Conservation (phyloP, 768 basidiomycete species). For the Sporobolomyces roseus region DNA sequence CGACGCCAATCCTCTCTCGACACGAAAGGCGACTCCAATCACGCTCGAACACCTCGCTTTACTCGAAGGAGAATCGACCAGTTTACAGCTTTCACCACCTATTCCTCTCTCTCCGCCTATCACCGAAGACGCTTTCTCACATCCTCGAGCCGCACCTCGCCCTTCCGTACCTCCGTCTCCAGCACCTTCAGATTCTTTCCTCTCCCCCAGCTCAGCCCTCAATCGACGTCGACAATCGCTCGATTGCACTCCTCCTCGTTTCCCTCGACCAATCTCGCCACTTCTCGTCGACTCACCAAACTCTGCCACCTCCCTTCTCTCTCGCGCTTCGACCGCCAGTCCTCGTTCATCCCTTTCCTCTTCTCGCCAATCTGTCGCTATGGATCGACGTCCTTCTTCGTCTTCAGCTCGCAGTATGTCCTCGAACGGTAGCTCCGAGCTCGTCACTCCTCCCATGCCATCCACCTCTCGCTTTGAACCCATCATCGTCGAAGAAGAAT, state of each 20-base stretch:
- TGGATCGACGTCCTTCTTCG: too few species aligned
- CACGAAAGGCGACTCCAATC: conserved; percentile 17
- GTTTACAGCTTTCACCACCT: not conserved
- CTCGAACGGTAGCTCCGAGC: not conserved
- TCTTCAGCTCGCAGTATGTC: not conserved
- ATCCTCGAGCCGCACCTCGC: not conserved
- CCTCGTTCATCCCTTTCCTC: too few species aligned
- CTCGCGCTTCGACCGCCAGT: too few species aligned
- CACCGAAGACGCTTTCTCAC: not conserved
- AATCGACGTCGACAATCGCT: too few species aligned
- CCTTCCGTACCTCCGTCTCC: not conserved
- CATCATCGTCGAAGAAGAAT: not conserved
- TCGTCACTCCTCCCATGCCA: not conserved
- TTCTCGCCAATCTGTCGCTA: too few species aligned
- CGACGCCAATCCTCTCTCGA: not conserved
- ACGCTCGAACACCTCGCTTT: not conserved
- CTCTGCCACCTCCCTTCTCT: too few species aligned
- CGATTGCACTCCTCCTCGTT: too few species aligned
- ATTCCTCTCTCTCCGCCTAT: not conserved
- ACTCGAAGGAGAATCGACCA: not conserved
- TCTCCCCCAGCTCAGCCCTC: too few species aligned
- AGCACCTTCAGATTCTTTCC: not conserved
- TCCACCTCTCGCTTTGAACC: not conserved
- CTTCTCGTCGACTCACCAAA: too few species aligned
- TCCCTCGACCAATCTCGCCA: too few species aligned